Evolutionary conservation across 345 rosid genomes (phyloP), one percentile per base, ranked within the genome.

Genomic region (Citrus australasica): DNA sequence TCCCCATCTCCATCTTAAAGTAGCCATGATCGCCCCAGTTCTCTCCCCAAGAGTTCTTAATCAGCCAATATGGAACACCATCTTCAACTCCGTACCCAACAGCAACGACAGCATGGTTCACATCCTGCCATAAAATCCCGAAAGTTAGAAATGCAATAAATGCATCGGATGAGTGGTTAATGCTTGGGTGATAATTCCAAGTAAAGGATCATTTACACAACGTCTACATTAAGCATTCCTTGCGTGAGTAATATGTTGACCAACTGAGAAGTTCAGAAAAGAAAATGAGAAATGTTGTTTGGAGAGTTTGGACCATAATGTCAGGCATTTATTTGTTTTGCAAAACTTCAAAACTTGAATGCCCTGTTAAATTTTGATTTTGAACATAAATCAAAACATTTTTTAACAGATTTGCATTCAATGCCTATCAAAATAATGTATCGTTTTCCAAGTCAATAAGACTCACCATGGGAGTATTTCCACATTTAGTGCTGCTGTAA

Each of bases 101-200:
- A 17, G 97, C 99, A 79, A 93, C 81, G 79, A 95, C 99, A 2
- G 99, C 95, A 56, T 95, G 99, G 93, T 95, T 95, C 89, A 95
- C 98, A 71, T 95, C 99, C 99, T 93, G 85, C 79, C 76, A 65
- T 65, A 82, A 63, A 72, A 71, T 58, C 53, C 61, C 55, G 6
- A 16, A 74, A 33, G n/a, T 35, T 40, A 80, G 68, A 35, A 69
- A 67, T 16, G 58, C 69, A 24, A 22, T 13, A 59, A 46, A 68
- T 25, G 70, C 69, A 28, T 59, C 64, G n/a, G 8, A 79, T 25
- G 69, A 64, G 32, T 42, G 9, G 25, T 69, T 42, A 46, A 3
- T 70, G 9, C 5, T 17, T 21, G 28, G 38, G 24, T 55, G 9
- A 53, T 32, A 10, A 70, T 17, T 28, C 40, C 61, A 51, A 40